phyloP scores from a whole-genome alignment of 2,329 filamentous ascomycete genomes.

The Fusarium cicatricum region DNA sequence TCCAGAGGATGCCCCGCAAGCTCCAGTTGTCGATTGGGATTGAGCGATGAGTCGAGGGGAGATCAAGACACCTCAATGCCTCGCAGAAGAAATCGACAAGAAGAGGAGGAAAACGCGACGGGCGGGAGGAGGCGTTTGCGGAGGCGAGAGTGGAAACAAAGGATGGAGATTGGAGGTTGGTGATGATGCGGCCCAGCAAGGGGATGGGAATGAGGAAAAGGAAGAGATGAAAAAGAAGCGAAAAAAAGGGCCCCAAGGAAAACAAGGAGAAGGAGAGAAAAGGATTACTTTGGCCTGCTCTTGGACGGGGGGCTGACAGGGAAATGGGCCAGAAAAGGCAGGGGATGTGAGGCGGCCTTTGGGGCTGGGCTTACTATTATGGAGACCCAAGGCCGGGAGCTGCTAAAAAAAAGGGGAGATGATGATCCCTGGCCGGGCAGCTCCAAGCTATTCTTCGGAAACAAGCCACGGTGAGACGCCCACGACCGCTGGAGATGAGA shows the following conservation, averaged over 20 bases:
- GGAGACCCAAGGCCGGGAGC: background rate
- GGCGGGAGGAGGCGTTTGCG: background rate
- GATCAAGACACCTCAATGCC: constrained; percentile 34
- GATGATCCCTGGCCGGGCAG: constrained; percentile 8
- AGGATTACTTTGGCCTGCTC: constrained; percentile 29
- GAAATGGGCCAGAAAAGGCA: constrained; percentile 8
- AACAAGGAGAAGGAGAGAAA: constrained; percentile 20
- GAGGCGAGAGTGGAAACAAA: constrained; percentile 7
- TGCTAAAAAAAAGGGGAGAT: constrained; percentile 12
- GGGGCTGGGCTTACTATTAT: constrained; percentile 32
- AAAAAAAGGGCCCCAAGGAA: background rate
- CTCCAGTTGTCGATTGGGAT: constrained; percentile 27
- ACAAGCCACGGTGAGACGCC: too few relatives aligned
- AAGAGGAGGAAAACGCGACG: constrained; percentile 1
- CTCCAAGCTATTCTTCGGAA: too few relatives aligned
- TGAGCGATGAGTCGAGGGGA: background rate
- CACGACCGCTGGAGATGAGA: too few relatives aligned
- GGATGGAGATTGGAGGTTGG: constrained; percentile 11
- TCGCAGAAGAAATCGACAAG: constrained; percentile 4
- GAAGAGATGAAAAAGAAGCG: constrained; percentile 17
- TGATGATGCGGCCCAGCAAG: constrained; percentile 14
- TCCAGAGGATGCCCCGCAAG: constrained; percentile 36
- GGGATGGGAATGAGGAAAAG: constrained; percentile 20
- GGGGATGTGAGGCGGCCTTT: constrained; percentile 32
- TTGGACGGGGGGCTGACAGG: constrained; percentile 1